These are phyloP conservation scores for Thielaviopsis ethacetica DNA, from an alignment of 2,329 filamentous ascomycete species.

Conservation along the genomic window DNA sequence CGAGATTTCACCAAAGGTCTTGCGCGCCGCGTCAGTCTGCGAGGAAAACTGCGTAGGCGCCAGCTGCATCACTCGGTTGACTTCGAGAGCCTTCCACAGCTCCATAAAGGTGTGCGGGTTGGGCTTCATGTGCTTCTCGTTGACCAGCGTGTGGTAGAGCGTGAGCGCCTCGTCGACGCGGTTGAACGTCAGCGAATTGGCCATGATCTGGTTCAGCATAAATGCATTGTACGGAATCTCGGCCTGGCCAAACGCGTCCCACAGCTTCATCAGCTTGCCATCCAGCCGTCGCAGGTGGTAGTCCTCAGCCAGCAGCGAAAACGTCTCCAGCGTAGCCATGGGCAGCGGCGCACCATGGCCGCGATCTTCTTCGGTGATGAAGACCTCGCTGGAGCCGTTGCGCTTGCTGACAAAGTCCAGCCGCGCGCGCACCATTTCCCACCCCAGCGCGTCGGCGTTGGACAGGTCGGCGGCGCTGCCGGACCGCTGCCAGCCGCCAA, in stretches of 20 bases:
- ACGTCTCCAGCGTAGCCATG: constrained; percentile 59
- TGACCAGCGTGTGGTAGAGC: constrained; percentile 39
- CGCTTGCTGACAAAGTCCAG: constrained; percentile 43
- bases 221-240: constrained; percentile 53
- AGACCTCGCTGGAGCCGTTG: constrained; percentile 13
- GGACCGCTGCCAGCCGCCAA: constrained; percentile 60
- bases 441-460: constrained; percentile 52
- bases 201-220: constrained; percentile 66
- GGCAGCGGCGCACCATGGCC: constrained; percentile 22
- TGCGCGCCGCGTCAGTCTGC: constrained; percentile 23
- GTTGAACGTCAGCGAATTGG: constrained; percentile 45
- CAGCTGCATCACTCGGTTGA: constrained; percentile 30
- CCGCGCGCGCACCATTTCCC: constrained; percentile 59
- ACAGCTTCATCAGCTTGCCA: constrained; percentile 40
- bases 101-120: constrained; percentile 54
- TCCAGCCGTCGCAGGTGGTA: constrained; percentile 49
- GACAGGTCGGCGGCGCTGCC: constrained; percentile 35
- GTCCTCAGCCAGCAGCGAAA: constrained; percentile 56
- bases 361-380: neutral
- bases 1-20: constrained; percentile 32
- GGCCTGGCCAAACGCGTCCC: constrained; percentile 43
- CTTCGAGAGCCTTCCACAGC: constrained; percentile 43
- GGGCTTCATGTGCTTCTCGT: constrained; percentile 33
- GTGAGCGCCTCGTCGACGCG: constrained; percentile 35
- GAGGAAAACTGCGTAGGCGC: constrained; percentile 16